Base-by-base conservation (phyloP, 2,329 filamentous ascomycete genomes). In the Xylariales sp. region DNA sequence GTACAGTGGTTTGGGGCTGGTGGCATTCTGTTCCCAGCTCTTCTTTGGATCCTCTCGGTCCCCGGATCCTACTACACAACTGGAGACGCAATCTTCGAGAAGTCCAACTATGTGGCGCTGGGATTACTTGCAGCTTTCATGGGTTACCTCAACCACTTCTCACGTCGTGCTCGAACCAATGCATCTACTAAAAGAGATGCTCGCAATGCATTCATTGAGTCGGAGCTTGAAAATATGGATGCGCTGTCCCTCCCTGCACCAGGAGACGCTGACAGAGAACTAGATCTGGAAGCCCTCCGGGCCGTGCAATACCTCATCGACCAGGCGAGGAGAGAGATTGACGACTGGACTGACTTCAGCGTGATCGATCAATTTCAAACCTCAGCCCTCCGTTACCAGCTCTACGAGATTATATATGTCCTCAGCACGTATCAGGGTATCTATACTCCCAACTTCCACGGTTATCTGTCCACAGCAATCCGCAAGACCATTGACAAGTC, bases 321-420 rank as follows among this genome's bases (percentile, higher is more conserved):
- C 7, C 24, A n/a, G 7, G 24, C 8, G n/a, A 8, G 7, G 24
- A 27, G 52, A 38, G 33, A 31, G 4, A 31, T 29, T 19, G 45
- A 51, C 21, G 51, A 53, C 31, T 49, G 45, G 12, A 49, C 46
- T 40, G 48, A 50, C n/a, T 42, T 45, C 37, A 45, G 49, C 40
- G 46, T 51, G 14, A 54, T 54, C 16, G 52, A 55, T 44, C 52
- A 53, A 39, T 54, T 55, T 40, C 52, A 53, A 41, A 53, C 48
- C 6, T 31, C 40, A 7, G 48, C 52, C 16, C 29, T 54, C 25
- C 52, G 52, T 7, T 55, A 55, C 40, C 52, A 54, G 39, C 44
- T 53, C 3, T 55, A 55, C 31, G 46, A 41, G 6, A 43, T 47
- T 7, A 44, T 51, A 4, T 46, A 52, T 24, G 43, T 36, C 14